Percentiles rank a stretch among this genome's conserved stretches.
Evolutionary conservation across 768 basidiomycete genomes (phyloP).

Genomic region (Lentinula detonsa): DNA sequence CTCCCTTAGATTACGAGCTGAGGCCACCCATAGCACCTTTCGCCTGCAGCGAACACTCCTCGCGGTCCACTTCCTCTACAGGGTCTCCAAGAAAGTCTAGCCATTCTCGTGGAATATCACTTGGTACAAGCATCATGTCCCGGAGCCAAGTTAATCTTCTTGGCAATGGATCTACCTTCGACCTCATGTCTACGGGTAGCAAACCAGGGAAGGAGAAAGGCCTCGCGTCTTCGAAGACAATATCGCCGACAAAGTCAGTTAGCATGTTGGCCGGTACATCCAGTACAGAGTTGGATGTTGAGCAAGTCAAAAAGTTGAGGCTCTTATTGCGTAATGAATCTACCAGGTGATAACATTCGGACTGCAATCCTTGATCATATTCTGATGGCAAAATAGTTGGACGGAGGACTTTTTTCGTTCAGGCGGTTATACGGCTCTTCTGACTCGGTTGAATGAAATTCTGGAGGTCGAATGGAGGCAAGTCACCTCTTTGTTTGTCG

Average conservation of each 20-base stretch:
- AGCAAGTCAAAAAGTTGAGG: conserved; percentile 80
- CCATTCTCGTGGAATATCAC: conserved; percentile 57
- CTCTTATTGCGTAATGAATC: conserved; percentile 86
- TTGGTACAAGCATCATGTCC: conserved; percentile 48
- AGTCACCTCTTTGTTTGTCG: neutral
- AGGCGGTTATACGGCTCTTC: conserved; percentile 81
- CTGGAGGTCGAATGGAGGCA: conserved; percentile 97
- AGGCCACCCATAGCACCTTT: conserved; percentile 30
- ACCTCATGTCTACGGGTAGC: conserved; percentile 29
- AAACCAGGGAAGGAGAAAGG: conserved; percentile 48
- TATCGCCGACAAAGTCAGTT: conserved; percentile 62
- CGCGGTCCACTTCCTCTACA: conserved; percentile 33
- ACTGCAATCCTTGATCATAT: neutral
- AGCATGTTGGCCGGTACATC: conserved; percentile 61
- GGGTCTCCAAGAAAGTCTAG: conserved; percentile 34
- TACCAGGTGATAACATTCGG: conserved; percentile 51
- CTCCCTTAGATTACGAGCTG: conserved; percentile 32
- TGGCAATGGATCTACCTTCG: conserved; percentile 34
- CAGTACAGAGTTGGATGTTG: conserved; percentile 76
- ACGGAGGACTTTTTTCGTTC: conserved; percentile 76
- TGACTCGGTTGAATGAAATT: conserved; percentile 84
- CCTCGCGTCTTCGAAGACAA: conserved; percentile 36
- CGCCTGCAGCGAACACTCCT: conserved; percentile 30
- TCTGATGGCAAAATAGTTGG: conserved; percentile 51
- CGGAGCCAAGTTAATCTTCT: conserved; percentile 44